phyloP scores from a whole-genome alignment of 164 flowering plant species.

The Liriodendron chinense region DNA sequence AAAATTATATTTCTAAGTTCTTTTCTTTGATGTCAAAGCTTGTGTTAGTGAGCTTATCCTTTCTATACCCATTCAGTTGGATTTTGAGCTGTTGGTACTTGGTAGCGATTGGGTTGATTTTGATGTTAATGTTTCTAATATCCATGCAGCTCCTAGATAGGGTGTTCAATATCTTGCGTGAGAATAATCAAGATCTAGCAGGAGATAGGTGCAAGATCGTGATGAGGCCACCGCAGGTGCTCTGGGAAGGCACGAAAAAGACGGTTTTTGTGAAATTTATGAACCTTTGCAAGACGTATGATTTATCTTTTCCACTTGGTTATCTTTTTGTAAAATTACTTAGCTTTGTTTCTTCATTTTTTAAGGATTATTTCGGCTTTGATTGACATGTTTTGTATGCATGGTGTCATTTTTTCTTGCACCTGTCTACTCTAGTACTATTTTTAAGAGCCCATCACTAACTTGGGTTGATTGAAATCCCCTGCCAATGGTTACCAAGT shows the following conservation, averaged over 20 bases:
- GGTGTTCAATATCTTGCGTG: constrained; percentile 84
- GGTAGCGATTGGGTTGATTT: not conserved
- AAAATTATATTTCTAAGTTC: too few relatives aligned
- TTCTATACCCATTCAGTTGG: not conserved
- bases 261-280: constrained; percentile 96
- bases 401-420: not conserved
- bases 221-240: constrained; percentile 99
- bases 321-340: not conserved
- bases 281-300: constrained; percentile 98
- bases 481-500: too few relatives aligned
- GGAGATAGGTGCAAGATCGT: constrained; percentile 97
- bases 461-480: too few relatives aligned
- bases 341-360: not conserved
- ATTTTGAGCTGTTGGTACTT: not conserved
- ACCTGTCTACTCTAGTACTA: not conserved
- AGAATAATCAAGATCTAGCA: constrained; percentile 98
- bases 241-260: constrained; percentile 98
- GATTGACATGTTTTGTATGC: not conserved
- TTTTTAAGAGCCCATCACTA: too few relatives aligned
- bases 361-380: not conserved
- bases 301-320: not conserved
- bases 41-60: not conserved
- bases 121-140: not conserved
- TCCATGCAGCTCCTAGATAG: constrained; percentile 70
- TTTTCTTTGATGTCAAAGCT: not conserved